phyloP scores from a whole-genome alignment of 345 rosid genomes.

The Melastoma malabathricum region DNA sequence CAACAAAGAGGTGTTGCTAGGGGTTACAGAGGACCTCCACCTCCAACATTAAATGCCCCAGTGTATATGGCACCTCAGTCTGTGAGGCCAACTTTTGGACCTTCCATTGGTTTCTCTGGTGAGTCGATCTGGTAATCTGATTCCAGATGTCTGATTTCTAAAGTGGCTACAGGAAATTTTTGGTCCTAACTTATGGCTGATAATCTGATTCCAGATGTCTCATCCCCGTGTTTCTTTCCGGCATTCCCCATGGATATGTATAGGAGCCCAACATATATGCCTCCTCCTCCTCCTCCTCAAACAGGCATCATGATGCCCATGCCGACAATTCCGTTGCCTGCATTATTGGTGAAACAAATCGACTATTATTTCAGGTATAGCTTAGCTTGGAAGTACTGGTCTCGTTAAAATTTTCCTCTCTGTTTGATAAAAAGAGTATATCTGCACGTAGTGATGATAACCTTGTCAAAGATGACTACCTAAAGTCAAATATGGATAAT shows the following conservation, averaged over 20 bases:
- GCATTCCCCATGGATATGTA: constrained; percentile 28
- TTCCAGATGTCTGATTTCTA: background rate
- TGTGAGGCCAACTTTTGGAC: constrained; percentile 20
- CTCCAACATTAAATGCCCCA: constrained; percentile 17
- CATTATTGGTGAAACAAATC: constrained; percentile 33
- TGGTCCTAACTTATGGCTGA: background rate
- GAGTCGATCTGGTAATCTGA: constrained; percentile 3
- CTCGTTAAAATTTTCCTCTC: background rate
- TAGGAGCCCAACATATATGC: constrained; percentile 22
- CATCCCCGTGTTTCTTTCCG: constrained; percentile 14
- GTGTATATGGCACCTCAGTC: constrained; percentile 24
- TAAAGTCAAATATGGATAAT: constrained; percentile 15
- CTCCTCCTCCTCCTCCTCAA: constrained; percentile 22
- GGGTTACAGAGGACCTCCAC: constrained; percentile 31
- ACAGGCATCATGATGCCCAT: constrained; percentile 15
- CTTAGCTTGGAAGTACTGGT: background rate
- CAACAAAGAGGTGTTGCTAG: constrained; percentile 34
- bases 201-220: constrained; percentile 19
- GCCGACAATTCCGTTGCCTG: constrained; percentile 19
- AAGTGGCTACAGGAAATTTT: background rate
- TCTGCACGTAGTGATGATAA: constrained; percentile 32
- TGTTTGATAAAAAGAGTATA: too few relatives aligned
- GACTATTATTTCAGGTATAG: constrained; percentile 59
- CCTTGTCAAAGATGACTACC: constrained; percentile 13
- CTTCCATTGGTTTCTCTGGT: constrained; percentile 1